phyloP scores from a whole-genome alignment of 2,329 filamentous ascomycete genomes.

The Colletotrichum sansevieriae region DNA sequence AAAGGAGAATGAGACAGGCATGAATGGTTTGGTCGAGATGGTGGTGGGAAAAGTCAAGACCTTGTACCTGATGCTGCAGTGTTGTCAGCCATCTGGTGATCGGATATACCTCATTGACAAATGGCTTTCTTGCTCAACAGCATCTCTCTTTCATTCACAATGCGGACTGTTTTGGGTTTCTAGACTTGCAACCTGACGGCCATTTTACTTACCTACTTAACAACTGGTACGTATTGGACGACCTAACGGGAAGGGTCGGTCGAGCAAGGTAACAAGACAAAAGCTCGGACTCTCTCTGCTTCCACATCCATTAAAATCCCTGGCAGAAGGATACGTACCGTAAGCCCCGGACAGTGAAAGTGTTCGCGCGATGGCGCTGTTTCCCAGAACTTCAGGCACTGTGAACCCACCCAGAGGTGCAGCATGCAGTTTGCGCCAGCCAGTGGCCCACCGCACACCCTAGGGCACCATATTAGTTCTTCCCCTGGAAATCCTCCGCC shows the following conservation, averaged over 20 bases:
- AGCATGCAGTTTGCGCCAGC: conserved; percentile 38
- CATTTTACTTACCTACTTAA: no score
- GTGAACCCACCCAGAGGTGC: conserved; percentile 30
- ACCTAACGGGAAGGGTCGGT: conserved; percentile 35
- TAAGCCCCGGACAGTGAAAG: conserved; percentile 25
- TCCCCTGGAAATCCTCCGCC: conserved; percentile 32
- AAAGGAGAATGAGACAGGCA: conserved; percentile 16
- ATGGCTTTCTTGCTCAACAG: not conserved
- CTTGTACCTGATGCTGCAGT: conserved; percentile 10
- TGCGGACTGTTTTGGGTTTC: conserved; percentile 2
- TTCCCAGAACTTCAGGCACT: conserved; percentile 14
- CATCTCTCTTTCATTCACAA: not conserved
- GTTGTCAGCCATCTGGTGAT: conserved; percentile 1
- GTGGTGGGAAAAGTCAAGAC: conserved; percentile 14
- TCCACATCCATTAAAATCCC: conserved; percentile 35
- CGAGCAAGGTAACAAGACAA: not conserved
- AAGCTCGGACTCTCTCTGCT: conserved; percentile 30
- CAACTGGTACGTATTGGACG: not conserved
- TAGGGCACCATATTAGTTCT: conserved; percentile 13
- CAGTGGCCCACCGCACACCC: conserved; percentile 29
- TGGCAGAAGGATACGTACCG: conserved; percentile 27
- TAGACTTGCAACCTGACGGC: no score
- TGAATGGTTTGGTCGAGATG: conserved; percentile 10
- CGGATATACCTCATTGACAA: conserved; percentile 14
- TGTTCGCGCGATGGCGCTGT: not conserved